These are phyloP conservation scores for Neurospora sp. DNA, from an alignment of 495 filamentous ascomycete species.

Conservation along the genomic window DNA sequence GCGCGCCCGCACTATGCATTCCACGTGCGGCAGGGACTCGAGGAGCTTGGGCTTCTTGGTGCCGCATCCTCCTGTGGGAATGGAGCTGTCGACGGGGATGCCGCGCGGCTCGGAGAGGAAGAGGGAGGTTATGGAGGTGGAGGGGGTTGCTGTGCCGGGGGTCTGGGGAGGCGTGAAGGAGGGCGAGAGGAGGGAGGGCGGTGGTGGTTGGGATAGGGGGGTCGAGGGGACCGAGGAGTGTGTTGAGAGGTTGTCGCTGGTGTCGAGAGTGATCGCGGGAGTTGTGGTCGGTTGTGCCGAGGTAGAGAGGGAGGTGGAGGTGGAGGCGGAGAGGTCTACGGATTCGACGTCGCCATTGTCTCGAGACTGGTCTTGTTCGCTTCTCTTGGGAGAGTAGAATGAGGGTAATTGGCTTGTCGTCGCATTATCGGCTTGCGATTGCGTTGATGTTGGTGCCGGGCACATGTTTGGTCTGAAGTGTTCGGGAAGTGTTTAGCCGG, in stretches of 20 bases:
- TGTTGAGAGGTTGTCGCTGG: constrained; percentile 7
- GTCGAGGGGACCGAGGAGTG: constrained; percentile 7
- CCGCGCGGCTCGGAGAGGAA: constrained; percentile 30
- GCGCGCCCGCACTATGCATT: constrained; percentile 73
- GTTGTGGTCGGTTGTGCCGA: background rate
- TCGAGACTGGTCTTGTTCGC: constrained; percentile 12
- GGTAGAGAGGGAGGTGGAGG: background rate
- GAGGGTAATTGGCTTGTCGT: constrained; percentile 24
- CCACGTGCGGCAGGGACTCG: constrained; percentile 58
- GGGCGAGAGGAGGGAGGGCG: constrained; percentile 53
- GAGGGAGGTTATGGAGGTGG: constrained; percentile 3
- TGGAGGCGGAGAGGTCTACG: constrained; percentile 12
- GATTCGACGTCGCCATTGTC: constrained; percentile 11
- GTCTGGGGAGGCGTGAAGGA: constrained; percentile 76
- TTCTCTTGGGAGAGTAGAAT: constrained; percentile 36
- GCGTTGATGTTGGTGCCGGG: background rate
- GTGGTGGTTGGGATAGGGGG: constrained; percentile 20
- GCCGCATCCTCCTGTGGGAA: constrained; percentile 39
- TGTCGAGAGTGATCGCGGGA: background rate
- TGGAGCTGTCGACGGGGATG: constrained; percentile 45
- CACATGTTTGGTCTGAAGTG: background rate
- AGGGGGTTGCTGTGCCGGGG: constrained; percentile 50
- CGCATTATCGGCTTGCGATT: constrained; percentile 17
- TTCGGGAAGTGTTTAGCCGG: background rate
- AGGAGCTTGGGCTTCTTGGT: constrained; percentile 57